A percentile compares a stretch with the other conserved stretches of the same genome.
These are phyloP conservation scores for Oligophagozyma castellii DNA, from an alignment of 1,139 yeast genomes.

Conservation along the genomic window DNA sequence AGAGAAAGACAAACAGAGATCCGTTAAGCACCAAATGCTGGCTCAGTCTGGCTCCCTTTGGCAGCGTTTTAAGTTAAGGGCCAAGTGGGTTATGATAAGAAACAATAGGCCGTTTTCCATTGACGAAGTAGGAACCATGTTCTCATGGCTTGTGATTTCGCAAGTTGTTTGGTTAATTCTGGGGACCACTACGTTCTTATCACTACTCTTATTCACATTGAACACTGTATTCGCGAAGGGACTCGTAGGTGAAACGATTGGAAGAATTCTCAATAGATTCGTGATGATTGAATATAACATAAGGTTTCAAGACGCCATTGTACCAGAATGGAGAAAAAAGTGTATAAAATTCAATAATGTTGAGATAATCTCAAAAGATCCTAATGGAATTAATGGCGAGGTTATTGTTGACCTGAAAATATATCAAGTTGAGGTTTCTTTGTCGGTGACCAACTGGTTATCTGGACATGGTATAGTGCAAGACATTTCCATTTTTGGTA, in stretches of 20 bases:
- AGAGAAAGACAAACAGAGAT: conserved; percentile 16
- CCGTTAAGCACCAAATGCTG: conserved; percentile 28
- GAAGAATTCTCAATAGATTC: conserved; percentile 21
- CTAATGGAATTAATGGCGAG: conserved; percentile 16
- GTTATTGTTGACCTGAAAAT: conserved; percentile 27
- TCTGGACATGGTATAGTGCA: conserved; percentile 54
- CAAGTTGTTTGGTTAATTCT: conserved; percentile 35
- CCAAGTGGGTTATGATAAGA: conserved; percentile 47
- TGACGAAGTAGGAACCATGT: conserved; percentile 45
- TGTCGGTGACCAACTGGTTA: conserved; percentile 58
- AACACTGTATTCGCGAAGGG: conserved; percentile 30
- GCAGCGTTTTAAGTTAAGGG: conserved; percentile 34
- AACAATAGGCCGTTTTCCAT: conserved; percentile 33
- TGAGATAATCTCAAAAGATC: conserved; percentile 25
- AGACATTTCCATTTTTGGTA: conserved; percentile 48
- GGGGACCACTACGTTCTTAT: conserved; percentile 54
- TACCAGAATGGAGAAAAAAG: conserved; percentile 41
- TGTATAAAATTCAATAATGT: conserved; percentile 47
- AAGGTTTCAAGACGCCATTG: conserved; percentile 31
- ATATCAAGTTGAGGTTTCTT: conserved; percentile 41
- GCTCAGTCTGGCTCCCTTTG: conserved; percentile 32
- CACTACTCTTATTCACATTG: conserved; percentile 36
- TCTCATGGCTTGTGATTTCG: conserved; percentile 27
- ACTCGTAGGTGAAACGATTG: conserved; percentile 26
- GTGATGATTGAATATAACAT: conserved; percentile 27